Evolutionary conservation across 75 land plant species (phyloP), one percentile per base, ranked within the genome.

Genomic region (Gnetum montanum): DNA sequence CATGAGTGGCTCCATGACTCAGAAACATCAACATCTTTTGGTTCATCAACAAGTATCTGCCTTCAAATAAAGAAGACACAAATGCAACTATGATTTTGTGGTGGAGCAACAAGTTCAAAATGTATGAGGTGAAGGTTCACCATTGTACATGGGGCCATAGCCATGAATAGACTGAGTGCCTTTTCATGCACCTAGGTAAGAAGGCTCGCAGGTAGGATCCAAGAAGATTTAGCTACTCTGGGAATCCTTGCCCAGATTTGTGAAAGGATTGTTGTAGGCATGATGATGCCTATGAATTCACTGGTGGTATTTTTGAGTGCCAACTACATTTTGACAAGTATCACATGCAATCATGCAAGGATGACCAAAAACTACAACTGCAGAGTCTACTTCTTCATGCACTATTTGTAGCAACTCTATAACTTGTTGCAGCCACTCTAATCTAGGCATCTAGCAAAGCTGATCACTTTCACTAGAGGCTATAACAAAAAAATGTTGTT

Each of bases 91-190:
- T 57, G 57, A 73, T 78, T 38, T 54, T 63, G 16, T 85, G 75
- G 50, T 63, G 79, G 6, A 71, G 81, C 6, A 86, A 85, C 45
- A 73, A 78, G 19, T 85, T 85, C 63, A 68, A 86, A 10, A 85
- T 85, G 90, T 85, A 67, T 24, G 90, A 85, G 56, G 82, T 85
- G 53, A 85, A 85, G 74, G 82, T 85, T 13, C 69, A 86, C 11
- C 46, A 71, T 7, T 85, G 90, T 57, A 75, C 69, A 43, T 49
- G 90, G 2, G 77, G 76, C 30, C 43, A 82, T 8, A 78, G 82
- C 57, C 90, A 85, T 31, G 90, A 85, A 34, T 85, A 86, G 90
- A 85, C 90, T 1, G 90, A 85, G 55, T 82, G 86, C 38, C 90
- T 86, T 1, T 82, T 82, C 34, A 82, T 85, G 2, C 89, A 85